Evolutionary conservation across 2,329 filamentous ascomycete species (phyloP).

Genomic region (Colletotrichum euphorbiae): DNA sequence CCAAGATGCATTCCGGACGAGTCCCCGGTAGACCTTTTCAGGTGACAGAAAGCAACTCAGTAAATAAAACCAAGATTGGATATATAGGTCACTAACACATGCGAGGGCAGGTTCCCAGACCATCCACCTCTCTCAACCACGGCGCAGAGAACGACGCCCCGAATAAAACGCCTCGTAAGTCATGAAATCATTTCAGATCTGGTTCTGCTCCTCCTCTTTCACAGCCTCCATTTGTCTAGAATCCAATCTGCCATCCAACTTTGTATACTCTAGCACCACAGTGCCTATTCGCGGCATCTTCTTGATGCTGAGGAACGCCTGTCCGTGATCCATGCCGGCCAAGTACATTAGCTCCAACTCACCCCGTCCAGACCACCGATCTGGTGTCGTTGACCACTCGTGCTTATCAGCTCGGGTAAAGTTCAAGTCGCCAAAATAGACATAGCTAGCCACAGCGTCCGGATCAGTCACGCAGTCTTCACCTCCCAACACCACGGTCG

Average conservation of each 20-base stretch:
- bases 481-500: conserved; percentile 43
- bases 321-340: conserved; percentile 44
- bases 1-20: no score
- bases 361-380: conserved; percentile 42
- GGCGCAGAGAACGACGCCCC: background rate
- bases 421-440: conserved; percentile 42
- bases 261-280: conserved; percentile 32
- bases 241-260: conserved; percentile 18
- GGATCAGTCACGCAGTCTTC: conserved; percentile 43
- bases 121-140: conserved; percentile 8
- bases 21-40: no score
- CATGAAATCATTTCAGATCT: background rate
- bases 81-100: background rate
- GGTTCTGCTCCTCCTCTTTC: conserved; percentile 33
- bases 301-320: conserved; percentile 38
- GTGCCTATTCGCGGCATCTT: conserved; percentile 33
- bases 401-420: conserved; percentile 36
- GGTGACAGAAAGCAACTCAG: no score
- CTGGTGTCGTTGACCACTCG: conserved; percentile 38
- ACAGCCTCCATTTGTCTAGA: conserved; percentile 19
- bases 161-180: background rate
- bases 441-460: conserved; percentile 44
- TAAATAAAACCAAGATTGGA: background rate
- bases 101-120: conserved; percentile 32
- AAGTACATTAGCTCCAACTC: conserved; percentile 45